Percentiles rank a stretch among this genome's conserved stretches.
These are phyloP conservation scores for Phialophora chinensis DNA, from an alignment of 2,329 filamentous ascomycete species.

Conservation along the genomic window DNA sequence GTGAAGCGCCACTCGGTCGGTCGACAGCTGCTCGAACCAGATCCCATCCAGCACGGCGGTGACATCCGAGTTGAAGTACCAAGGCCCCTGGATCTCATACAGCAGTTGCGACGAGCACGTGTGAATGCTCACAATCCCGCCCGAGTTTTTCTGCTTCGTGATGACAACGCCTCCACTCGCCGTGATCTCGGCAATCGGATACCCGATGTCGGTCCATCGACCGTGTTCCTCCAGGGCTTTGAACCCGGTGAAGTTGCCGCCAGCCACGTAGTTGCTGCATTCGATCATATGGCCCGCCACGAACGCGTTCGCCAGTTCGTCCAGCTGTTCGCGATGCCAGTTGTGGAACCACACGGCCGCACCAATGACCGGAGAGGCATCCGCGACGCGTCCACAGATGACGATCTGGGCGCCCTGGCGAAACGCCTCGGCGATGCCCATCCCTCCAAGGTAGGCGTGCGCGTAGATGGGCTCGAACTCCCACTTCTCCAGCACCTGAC, in stretches of 20 bases:
- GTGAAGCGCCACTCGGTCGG: conserved; percentile 56
- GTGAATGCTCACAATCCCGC: conserved; percentile 54
- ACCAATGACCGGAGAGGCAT: conserved; percentile 53
- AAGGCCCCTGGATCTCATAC: conserved; percentile 62
- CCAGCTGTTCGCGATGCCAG: conserved; percentile 49
- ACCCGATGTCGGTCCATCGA: conserved; percentile 54
- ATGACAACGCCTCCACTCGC: conserved; percentile 50
- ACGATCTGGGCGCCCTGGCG: conserved; percentile 53
- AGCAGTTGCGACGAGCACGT: conserved; percentile 61
- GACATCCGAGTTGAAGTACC: conserved; percentile 65
- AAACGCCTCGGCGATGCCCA: conserved; percentile 50
- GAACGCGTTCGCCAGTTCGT: conserved; percentile 50
- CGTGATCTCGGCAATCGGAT: conserved; percentile 55
- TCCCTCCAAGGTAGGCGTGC: conserved; percentile 47
- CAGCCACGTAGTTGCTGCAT: conserved; percentile 52
- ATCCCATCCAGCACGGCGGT: conserved; percentile 59
- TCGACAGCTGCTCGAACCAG: conserved; percentile 58
- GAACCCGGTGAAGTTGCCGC: conserved; percentile 54
- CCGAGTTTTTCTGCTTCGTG: conserved; percentile 51
- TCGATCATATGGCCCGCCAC: conserved; percentile 50
- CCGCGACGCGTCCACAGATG: conserved; percentile 52
- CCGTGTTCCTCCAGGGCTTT: conserved; percentile 46
- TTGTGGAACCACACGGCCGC: conserved; percentile 52
- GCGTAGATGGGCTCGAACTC: conserved; percentile 46
- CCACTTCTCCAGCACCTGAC: conserved; percentile 46